These are phyloP conservation scores for Fraxinus sp. DNA, from an alignment of 305 asterid species.

Conservation along the genomic window DNA sequence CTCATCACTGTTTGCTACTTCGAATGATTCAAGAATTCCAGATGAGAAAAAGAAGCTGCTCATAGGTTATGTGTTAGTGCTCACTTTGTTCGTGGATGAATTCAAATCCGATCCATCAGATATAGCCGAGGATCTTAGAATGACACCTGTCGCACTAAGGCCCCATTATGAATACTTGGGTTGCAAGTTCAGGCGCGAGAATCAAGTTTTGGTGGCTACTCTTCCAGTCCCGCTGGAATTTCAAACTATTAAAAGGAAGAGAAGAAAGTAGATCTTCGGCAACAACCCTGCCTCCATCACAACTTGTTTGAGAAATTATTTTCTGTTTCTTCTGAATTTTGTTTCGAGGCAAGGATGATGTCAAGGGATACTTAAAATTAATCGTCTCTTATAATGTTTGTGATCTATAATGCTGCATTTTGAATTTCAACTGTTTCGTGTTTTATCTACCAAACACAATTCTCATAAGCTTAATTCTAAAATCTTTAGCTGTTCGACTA, in stretches of 20 bases:
- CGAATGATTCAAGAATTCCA: slow-evolving; percentile 44
- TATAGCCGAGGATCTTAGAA: slow-evolving; percentile 77
- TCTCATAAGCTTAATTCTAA: background rate
- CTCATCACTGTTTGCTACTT: slow-evolving; percentile 51
- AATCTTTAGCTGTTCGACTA: background rate
- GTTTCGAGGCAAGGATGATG: background rate
- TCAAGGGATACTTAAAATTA: background rate
- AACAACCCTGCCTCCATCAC: background rate
- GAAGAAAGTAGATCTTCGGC: slow-evolving; percentile 29
- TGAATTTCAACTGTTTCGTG: background rate
- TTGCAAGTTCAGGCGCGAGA: slow-evolving; percentile 67
- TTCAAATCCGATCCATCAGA: slow-evolving; percentile 63
- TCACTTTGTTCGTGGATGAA: slow-evolving; percentile 66
- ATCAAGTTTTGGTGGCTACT: slow-evolving; percentile 43
- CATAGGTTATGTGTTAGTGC: slow-evolving; percentile 71
- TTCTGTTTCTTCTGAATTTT: background rate
- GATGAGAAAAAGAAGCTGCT: slow-evolving; percentile 56
- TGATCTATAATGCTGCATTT: background rate
- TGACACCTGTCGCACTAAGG: slow-evolving; percentile 37
- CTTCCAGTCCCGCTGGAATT: slow-evolving; percentile 73
- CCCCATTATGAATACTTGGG: slow-evolving; percentile 62
- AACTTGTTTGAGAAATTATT: background rate
- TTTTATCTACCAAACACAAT: background rate
- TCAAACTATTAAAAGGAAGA: slow-evolving; percentile 34
- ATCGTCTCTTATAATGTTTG: background rate